A percentile compares a stretch with the other conserved stretches of the same genome.
These are phyloP conservation scores for Dothideomycetes sp. DNA, from an alignment of 2,329 filamentous ascomycete genomes.

Conservation along the genomic window DNA sequence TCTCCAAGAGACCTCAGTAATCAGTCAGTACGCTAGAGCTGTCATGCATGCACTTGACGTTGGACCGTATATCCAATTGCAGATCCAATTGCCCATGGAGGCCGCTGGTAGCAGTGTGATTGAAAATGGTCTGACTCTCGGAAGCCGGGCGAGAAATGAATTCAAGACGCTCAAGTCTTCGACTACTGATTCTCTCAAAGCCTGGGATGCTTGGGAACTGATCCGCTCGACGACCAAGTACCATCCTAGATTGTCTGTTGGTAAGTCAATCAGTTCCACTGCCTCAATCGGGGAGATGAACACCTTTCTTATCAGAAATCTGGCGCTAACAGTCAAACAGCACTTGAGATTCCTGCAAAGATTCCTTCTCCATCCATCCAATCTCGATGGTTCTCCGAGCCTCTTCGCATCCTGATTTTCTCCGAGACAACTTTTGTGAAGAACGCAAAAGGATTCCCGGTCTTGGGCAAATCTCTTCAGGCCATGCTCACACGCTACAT, in stretches of 20 bases:
- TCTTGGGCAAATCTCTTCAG: slow-evolving; percentile 50
- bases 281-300: too few species aligned
- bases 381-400: slow-evolving; percentile 55
- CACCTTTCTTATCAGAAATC: neutral
- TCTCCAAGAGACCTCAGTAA: slow-evolving; percentile 44
- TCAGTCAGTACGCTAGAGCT: slow-evolving; percentile 59
- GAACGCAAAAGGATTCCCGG: slow-evolving; percentile 50
- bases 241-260: slow-evolving; percentile 67
- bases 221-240: slow-evolving; percentile 83
- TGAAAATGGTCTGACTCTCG: slow-evolving; percentile 1
- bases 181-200: slow-evolving; percentile 32
- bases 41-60: slow-evolving; percentile 70
- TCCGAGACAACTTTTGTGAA: slow-evolving; percentile 46
- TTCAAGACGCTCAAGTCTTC: slow-evolving; percentile 6
- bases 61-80: slow-evolving; percentile 67
- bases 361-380: slow-evolving; percentile 49
- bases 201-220: slow-evolving; percentile 91
- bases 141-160: slow-evolving; percentile 1
- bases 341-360: slow-evolving; percentile 48
- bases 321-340: slow-evolving; percentile 26
- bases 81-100: slow-evolving; percentile 77
- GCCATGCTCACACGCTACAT: slow-evolving; percentile 48
- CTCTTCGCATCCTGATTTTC: slow-evolving; percentile 48
- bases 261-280: slow-evolving; percentile 49
- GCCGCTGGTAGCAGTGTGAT: slow-evolving; percentile 34